Percentiles rank a stretch among this genome's conserved stretches.
Conservation (phyloP, 2,329 filamentous ascomycete genomes). For the Paraconiothyrium brasiliense region DNA sequence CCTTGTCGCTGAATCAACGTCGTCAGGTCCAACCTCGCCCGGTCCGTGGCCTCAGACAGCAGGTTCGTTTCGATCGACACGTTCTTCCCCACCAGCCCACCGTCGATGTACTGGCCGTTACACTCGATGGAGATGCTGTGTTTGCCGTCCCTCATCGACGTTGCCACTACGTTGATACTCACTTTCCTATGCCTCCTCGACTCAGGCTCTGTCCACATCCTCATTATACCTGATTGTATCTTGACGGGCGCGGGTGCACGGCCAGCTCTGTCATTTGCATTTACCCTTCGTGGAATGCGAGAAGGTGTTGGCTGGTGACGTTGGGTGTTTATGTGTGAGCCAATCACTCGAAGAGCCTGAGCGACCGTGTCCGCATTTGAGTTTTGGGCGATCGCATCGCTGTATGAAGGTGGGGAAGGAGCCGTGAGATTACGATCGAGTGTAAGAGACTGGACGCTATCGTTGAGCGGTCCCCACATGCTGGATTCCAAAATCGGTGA, state of each 20-base stretch:
- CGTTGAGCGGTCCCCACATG: background rate
- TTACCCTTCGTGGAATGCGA: too few species aligned
- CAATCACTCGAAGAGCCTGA: too few species aligned
- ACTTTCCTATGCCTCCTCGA: background rate
- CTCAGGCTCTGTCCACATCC: background rate
- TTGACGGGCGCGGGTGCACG: background rate
- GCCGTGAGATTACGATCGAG: background rate
- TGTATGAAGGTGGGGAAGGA: background rate
- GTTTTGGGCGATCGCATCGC: background rate
- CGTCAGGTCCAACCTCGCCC: background rate
- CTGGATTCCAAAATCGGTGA: background rate
- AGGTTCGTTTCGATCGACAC: background rate
- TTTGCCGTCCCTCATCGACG: background rate
- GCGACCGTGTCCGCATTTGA: background rate
- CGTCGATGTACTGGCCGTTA: background rate
- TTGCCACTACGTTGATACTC: background rate
- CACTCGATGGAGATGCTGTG: background rate
- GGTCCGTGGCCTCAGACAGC: background rate
- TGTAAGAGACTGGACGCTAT: background rate
- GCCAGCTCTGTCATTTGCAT: background rate
- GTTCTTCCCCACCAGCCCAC: background rate
- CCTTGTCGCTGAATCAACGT: background rate
- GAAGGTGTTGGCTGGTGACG: background rate
- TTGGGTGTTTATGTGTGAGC: background rate
- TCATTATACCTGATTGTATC: background rate